Base-by-base conservation (phyloP, 768 basidiomycete genomes). In the Hydnum rufescens region DNA sequence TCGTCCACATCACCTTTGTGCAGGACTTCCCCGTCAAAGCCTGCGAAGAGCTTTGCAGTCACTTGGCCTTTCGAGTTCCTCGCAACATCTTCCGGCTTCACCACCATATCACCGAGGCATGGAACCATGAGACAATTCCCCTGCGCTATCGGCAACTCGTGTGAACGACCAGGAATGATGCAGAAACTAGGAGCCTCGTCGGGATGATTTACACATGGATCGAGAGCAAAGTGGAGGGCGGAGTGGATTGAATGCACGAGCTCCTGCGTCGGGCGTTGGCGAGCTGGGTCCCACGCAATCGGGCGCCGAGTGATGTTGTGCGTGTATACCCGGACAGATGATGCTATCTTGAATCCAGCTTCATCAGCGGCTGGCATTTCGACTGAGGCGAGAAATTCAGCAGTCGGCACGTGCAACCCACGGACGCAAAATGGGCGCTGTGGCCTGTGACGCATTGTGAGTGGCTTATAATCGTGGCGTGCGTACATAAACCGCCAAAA, bases 291-390 rank as follows among this genome's bases (percentile, higher is more conserved):
- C 56, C 56, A 57, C 31, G 56, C 53, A 26, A 57, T 57, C 19
- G 56, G 49, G 32, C 55, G 49, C 39, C 56, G 53, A 26, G 54
- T 57, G 32, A 50, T 57, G 44, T 57, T 55, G 30, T 57, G 56
- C 3, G 56, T 57, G 39, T 51, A 57, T 5, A 57, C 34, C 34
- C 19, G 34, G 8, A 39, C 34, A 19, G 34, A 39, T 8, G 8
- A 8, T 8, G 34, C 8, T 8, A 39, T 39, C 8, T 39, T 19
- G 34, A 8, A 19, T 8, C 34, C 19, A 19, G 34, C 8, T 19
- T 8, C 8, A 19, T 19, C 8, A 8, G 34, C 8, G 34, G 34
- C 19, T 19, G 34, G 19, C 34, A 39, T 39, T 19, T 8, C 8
- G 34, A 39, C 19, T 19, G 34, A 39, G 34, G 34, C 19, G 8